A percentile compares a stretch with the other conserved stretches of the same genome.
phyloP scores from a whole-genome alignment of 345 rosid species.

The Linum trigynum region DNA sequence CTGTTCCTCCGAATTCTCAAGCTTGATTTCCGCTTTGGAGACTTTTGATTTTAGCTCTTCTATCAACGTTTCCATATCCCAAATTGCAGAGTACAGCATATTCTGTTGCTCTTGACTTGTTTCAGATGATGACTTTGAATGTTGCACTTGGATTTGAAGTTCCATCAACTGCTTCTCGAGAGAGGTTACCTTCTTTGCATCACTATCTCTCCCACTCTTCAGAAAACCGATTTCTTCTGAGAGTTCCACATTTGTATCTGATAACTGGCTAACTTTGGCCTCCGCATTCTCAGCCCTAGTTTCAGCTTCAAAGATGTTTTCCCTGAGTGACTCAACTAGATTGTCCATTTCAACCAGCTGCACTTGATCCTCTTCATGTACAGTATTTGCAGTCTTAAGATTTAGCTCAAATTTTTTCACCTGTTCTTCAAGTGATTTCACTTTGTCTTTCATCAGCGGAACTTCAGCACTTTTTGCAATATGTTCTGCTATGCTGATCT shows the following conservation, averaged over 20 bases:
- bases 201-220: slow-evolving; percentile 46
- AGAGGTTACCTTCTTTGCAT: slow-evolving; percentile 52
- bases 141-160: slow-evolving; percentile 51
- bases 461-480: slow-evolving; percentile 39
- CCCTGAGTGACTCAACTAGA: slow-evolving; percentile 53
- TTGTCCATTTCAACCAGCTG: slow-evolving; percentile 69
- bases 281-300: slow-evolving; percentile 64
- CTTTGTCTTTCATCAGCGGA: slow-evolving; percentile 37
- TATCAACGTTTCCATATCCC: slow-evolving; percentile 97
- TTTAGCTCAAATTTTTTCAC: slow-evolving; percentile 38
- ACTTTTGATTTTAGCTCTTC: slow-evolving; percentile 90
- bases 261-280: slow-evolving; percentile 52
- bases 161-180: slow-evolving; percentile 86
- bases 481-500: slow-evolving; percentile 32
- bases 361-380: slow-evolving; percentile 48
- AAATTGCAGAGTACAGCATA: slow-evolving; percentile 88
- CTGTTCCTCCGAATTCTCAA: slow-evolving; percentile 63
- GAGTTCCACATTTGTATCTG: slow-evolving; percentile 61
- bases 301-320: slow-evolving; percentile 54
- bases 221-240: slow-evolving; percentile 74
- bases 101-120: slow-evolving; percentile 90
- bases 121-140: slow-evolving; percentile 66
- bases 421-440: slow-evolving; percentile 50
- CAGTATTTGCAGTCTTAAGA: slow-evolving; percentile 37
- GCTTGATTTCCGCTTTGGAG: slow-evolving; percentile 72